A percentile compares a stretch with the other conserved stretches of the same genome.
These are phyloP conservation scores for Brettanomyces naardenensis DNA, from an alignment of 805 yeast genomes.

Conservation along the genomic window DNA sequence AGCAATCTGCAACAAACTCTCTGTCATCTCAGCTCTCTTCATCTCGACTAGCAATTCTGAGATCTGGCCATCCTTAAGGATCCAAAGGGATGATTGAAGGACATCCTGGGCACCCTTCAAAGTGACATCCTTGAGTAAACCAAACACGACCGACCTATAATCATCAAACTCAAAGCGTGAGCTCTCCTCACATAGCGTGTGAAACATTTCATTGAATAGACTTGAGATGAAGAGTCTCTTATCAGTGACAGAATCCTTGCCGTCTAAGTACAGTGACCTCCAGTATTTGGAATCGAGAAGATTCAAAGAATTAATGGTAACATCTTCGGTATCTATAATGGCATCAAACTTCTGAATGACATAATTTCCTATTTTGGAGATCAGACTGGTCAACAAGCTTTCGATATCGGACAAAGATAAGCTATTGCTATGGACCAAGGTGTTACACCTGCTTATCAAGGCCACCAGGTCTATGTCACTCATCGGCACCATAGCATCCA, in stretches of 20 bases:
- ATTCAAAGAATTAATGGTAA: conserved; percentile 6
- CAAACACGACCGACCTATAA: neutral
- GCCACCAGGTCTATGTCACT: conserved; percentile 42
- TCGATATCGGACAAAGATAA: conserved; percentile 17
- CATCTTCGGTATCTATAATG: conserved; percentile 1
- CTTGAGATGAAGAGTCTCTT: conserved; percentile 14
- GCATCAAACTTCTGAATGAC: conserved; percentile 13
- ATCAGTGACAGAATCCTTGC: neutral
- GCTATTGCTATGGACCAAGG: conserved; percentile 21
- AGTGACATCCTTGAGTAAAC: neutral
- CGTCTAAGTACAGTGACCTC: conserved; percentile 11
- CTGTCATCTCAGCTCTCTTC: neutral
- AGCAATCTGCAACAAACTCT: neutral
- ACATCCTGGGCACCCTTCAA: neutral
- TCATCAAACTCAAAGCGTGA: neutral
- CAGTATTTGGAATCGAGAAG: conserved; percentile 20
- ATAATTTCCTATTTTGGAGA: conserved; percentile 41
- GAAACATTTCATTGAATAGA: conserved; percentile 22
- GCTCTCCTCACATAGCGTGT: conserved; percentile 6
- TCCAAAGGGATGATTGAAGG: conserved; percentile 5
- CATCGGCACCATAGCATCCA: conserved; percentile 31
- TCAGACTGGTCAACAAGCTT: conserved; percentile 26
- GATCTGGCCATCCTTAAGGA: conserved; percentile 5
- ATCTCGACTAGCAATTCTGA: neutral
- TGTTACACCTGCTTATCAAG: conserved; percentile 31